Base-by-base conservation (phyloP, 2,329 filamentous ascomycete genomes). In the Clonostachys rhizophaga region DNA sequence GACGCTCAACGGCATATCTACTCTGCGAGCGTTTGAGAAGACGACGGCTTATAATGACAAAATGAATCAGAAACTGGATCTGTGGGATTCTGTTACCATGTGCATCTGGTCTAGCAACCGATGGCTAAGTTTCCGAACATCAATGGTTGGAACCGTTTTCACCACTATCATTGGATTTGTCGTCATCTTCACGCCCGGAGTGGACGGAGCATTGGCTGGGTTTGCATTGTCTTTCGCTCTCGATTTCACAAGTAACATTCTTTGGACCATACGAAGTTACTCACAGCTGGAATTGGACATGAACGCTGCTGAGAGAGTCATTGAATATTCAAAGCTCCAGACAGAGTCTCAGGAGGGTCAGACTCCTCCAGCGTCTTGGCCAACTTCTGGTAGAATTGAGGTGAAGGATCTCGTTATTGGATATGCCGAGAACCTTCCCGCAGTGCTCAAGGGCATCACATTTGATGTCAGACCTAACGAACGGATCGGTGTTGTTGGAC, bases 11-110 rank as follows among this genome's bases (percentile, higher is more conserved):
- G 89, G 89, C 6, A 79, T 94, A 16, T 74, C 81, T 2, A 91
- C 88, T 0, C 89, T 94, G 45, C 81, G 89, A 12, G 85, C 86
- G 0, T 92, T 88, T 54, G 81, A 82, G 52, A 90, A 89, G 68
- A 69, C 74, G 0, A 72, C 81, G 17, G 73, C 75, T 1, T 92
- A 90, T 53, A 70, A 87, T 42, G 72, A 83, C 11, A 76, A 81
- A 47, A 91, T 92, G 84, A 84, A 85, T 59, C 61, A 63, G 43
- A 79, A 78, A 54, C 79, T 92, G 16, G 88, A 92, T 59, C 74
- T 76, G 37, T 87, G 87, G 67, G 75, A 76, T 33, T 75, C 78
- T 9, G 77, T 86, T 1, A 82, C 78, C 33, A 86, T 81, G 72
- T 78, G 88, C 55, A 68, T 86, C 45, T 87, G 81, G 78, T 72